phyloP scores from a whole-genome alignment of 2,329 filamentous ascomycete species.

The Zymoseptoria ardabiliae region DNA sequence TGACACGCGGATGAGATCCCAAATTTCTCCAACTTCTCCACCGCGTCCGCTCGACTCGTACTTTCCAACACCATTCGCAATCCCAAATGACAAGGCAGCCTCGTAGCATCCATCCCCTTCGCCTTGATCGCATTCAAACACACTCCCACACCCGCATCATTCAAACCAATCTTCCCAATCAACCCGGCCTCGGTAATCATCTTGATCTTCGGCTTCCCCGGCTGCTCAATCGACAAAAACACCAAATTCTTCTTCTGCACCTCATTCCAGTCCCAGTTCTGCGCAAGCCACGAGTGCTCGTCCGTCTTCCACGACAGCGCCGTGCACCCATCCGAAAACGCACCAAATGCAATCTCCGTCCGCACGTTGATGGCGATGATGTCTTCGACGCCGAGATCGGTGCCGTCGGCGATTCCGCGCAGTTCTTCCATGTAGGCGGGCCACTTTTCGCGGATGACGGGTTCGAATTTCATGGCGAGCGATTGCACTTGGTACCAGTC shows the following conservation, averaged over 20 bases:
- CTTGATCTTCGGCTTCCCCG: conserved; percentile 41
- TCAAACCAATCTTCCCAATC: conserved; percentile 61
- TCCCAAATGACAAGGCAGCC: conserved; percentile 55
- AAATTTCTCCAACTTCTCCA: conserved; percentile 35
- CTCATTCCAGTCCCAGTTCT: conserved; percentile 57
- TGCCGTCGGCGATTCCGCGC: conserved; percentile 44
- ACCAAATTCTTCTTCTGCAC: conserved; percentile 46
- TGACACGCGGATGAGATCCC: conserved; percentile 50
- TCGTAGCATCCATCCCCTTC: conserved; percentile 44
- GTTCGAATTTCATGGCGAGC: conserved; percentile 42
- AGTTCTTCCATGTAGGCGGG: conserved; percentile 41
- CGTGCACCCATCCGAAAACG: conserved; percentile 52
- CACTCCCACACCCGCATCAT: conserved; percentile 50
- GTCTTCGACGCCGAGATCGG: conserved; percentile 40
- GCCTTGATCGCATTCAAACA: conserved; percentile 57
- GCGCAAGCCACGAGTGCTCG: conserved; percentile 37
- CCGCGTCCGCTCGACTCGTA: conserved; percentile 39
- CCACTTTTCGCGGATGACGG: conserved; percentile 37
- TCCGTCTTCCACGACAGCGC: conserved; percentile 41
- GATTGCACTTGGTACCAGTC: conserved; percentile 40
- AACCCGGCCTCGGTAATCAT: conserved; percentile 56
- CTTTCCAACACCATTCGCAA: conserved; percentile 51
- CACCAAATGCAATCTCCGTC: conserved; percentile 51
- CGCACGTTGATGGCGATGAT: conserved; percentile 53
- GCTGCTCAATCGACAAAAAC: conserved; percentile 40